Base-by-base conservation (phyloP, 768 basidiomycete species). In the Auriscalpium orientale region DNA sequence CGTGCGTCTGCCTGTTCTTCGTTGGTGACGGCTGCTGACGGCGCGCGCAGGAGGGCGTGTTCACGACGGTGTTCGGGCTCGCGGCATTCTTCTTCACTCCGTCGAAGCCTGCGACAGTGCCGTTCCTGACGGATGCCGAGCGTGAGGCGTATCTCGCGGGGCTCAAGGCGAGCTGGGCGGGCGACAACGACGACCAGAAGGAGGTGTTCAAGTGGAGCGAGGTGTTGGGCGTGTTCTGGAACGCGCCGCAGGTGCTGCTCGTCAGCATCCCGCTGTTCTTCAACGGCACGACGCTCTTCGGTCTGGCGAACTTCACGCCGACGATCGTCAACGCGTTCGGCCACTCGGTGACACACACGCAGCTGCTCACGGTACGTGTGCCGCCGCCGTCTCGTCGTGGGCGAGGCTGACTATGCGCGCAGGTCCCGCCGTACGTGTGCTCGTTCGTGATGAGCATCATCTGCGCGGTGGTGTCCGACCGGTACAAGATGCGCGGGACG, bases 201-300 rank as follows among this genome's bases (percentile, higher is more conserved):
- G 79, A 84, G 56, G 36, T 16, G 1, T 84, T 85, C 65, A 79
- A 74, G 57, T 85, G 82, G 83, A 62, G 49, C 9, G 83, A 88
- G 64, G 78, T 84, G 16, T 56, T 65, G 4, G 70, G 66, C 60
- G 75, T 78, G 0, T 77, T 76, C 60, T 75, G 66, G 21, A 74
- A 79, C 21, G 51, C 57, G 1, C 79, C 79, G 0, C 85, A 87
- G 4, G 75, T 84, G 8, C 74, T 77, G 71, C 57, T 86, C 48
- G 62, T 84, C 28, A 72, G 72, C 0, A 46, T 82, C 7, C 66
- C 72, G 1, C 73, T 82, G 51, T 84, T 87, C 68, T 72, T 81
- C 59, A 74, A 70, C 56, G 85, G 81, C 15, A 69, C 72, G 18
- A 67, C 76, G 15, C 52, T 68, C 13, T 63, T 38, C 33, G 66